Conservation (phyloP, 352 stramenopile species). For the Globisporangium middletonii region DNA sequence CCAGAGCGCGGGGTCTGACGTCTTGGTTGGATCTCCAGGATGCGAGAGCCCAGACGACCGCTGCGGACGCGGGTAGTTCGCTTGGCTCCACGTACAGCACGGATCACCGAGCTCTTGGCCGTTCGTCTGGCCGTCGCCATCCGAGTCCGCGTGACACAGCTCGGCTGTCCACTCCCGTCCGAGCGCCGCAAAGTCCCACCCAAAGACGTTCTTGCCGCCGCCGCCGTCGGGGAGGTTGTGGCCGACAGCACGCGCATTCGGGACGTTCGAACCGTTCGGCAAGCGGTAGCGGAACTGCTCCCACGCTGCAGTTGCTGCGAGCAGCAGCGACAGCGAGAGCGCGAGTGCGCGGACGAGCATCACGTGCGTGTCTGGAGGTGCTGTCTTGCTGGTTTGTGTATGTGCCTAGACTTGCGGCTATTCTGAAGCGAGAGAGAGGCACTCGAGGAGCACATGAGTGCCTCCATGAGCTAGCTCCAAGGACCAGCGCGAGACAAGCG, state of each 20-base stretch:
- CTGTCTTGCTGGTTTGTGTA: not conserved
- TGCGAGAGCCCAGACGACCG: conserved; percentile 19
- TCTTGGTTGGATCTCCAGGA: conserved; percentile 11
- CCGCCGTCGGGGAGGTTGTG: conserved; percentile 2
- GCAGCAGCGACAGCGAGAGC: not conserved
- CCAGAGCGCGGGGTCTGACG: conserved; percentile 12
- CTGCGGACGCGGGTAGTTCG: conserved; percentile 11
- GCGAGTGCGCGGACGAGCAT: not conserved
- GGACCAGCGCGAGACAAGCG: no score
- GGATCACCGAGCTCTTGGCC: conserved; percentile 64
- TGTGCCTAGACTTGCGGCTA: no score
- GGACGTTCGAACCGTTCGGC: conserved; percentile 3
- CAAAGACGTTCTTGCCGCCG: conserved; percentile 5
- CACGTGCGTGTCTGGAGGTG: not conserved
- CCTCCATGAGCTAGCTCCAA: no score
- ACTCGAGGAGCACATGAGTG: no score
- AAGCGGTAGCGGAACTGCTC: conserved; percentile 8
- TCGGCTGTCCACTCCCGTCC: conserved; percentile 17
- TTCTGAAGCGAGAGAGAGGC: no score
- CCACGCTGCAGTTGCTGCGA: not conserved
- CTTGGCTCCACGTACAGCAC: conserved; percentile 35
- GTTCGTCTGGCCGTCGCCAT: conserved; percentile 53
- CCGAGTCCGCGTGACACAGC: conserved; percentile 30
- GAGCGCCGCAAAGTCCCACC: conserved; percentile 4
- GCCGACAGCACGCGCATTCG: conserved; percentile 1